phyloP scores from a whole-genome alignment of 768 basidiomycete species.

The Xerocomellus amylosporus region DNA sequence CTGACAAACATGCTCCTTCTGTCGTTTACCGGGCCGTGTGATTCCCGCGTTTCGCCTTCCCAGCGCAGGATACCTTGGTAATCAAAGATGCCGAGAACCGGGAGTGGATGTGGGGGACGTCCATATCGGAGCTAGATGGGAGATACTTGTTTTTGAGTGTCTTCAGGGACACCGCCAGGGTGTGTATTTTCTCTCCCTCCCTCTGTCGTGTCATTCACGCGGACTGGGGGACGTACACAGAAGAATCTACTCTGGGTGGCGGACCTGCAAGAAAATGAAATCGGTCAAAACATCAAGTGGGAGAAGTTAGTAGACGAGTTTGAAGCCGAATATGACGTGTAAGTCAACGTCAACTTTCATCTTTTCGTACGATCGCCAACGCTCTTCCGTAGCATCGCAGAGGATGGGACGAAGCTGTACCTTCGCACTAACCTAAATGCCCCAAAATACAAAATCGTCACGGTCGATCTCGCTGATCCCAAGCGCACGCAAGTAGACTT shows the following conservation, averaged over 20 bases:
- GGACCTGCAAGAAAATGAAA: constrained; percentile 56
- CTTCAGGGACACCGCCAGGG: constrained; percentile 60
- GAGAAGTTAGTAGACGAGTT: constrained; percentile 67
- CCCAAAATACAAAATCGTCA: constrained; percentile 63
- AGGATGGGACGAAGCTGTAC: constrained; percentile 61
- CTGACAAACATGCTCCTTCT: constrained; percentile 4
- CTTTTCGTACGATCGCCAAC: background rate
- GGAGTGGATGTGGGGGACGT: constrained; percentile 59
- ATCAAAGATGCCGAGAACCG: constrained; percentile 62
- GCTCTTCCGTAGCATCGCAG: constrained; percentile 49
- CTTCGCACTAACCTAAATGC: constrained; percentile 65
- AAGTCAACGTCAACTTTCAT: constrained; percentile 33
- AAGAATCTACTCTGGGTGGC: constrained; percentile 76
- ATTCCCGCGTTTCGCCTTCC: constrained; percentile 1
- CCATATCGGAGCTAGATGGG: constrained; percentile 58
- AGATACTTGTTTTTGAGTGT: constrained; percentile 58
- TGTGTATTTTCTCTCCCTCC: constrained; percentile 29
- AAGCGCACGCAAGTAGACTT: constrained; percentile 51
- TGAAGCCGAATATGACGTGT: constrained; percentile 65
- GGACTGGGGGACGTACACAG: constrained; percentile 35
- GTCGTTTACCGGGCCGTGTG: background rate
- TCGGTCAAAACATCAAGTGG: constrained; percentile 69
- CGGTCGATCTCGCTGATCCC: constrained; percentile 55
- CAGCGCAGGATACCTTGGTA: constrained; percentile 69
- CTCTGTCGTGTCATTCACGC: background rate